Conservation (phyloP, 768 basidiomycete species). For the Exsudoporus frostii region DNA sequence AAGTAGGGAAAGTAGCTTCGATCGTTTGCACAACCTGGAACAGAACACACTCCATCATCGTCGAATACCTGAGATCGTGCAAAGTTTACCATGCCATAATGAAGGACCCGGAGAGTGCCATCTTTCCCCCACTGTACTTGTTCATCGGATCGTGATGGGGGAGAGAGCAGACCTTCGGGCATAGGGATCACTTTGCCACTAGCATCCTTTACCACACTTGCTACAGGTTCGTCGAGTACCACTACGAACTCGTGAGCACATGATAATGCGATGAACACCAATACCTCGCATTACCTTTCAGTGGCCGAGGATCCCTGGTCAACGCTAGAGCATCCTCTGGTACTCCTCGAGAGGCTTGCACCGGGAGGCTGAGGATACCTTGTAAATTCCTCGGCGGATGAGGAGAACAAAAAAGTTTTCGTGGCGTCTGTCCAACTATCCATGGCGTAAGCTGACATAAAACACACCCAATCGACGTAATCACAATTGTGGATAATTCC, state of each 20-base stretch:
- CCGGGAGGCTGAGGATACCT: constrained; percentile 69
- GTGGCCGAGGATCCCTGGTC: constrained; percentile 50
- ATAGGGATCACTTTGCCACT: constrained; percentile 52
- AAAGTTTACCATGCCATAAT: constrained; percentile 56
- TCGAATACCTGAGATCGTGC: not conserved
- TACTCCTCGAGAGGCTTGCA: constrained; percentile 69
- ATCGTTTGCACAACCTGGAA: constrained; percentile 68
- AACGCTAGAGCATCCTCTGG: constrained; percentile 80
- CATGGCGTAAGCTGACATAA: not conserved
- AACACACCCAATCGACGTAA: constrained; percentile 14
- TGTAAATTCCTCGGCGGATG: constrained; percentile 77
- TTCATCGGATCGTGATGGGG: constrained; percentile 63
- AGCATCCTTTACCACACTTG: constrained; percentile 49
- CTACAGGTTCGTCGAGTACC: constrained; percentile 41
- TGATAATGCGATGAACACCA: not conserved
- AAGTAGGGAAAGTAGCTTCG: constrained; percentile 68
- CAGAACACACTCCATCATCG: constrained; percentile 3
- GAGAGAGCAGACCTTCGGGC: constrained; percentile 51
- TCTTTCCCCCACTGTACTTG: constrained; percentile 65
- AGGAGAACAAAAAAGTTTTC: constrained; percentile 72
- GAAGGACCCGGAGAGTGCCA: constrained; percentile 56
- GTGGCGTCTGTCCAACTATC: constrained; percentile 87
- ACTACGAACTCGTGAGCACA: constrained; percentile 23
- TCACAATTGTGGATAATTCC: constrained; percentile 94
- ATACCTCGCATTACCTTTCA: constrained; percentile 45